Base-by-base conservation (phyloP, 176 grass and related monocot genomes). In the Tuctoria greenei region DNA sequence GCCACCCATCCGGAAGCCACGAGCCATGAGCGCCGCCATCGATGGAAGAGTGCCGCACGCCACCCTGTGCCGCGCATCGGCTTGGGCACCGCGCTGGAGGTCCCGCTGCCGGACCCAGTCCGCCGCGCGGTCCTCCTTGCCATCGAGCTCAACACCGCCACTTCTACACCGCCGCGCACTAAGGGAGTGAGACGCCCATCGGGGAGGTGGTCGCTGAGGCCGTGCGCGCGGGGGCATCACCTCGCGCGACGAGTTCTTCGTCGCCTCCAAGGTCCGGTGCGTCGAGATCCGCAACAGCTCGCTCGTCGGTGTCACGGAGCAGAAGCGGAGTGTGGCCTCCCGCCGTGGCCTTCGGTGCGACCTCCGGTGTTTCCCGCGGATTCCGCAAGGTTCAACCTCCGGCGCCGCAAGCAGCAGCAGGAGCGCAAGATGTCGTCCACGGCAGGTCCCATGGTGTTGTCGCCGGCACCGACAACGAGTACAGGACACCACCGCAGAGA, bases 221-320 rank as follows among this genome's bases (percentile, higher is more conserved):
- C 57, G 72, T 93, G 13, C 83, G 77, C 9, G 24, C 68, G 4
- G 90, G 87, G 15, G 14, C 42, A 17, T 93, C 84, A 63, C 46
- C 43, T 84, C 84, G 56, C 77, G 87, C 11, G 84, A 40, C 23
- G 90, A 89, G 7, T 68, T 89, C 77, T 93, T 89, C 84, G 12
- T 93, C 90, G 84, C 90, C n/a, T 87, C 90, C 87, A 89, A 93
- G 90, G 69, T 93, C 26, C 89, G 90, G 84, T 85, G 77, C 50
- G 83, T 68, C 73, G 87, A 89, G 68, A n/a, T n/a, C n/a, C n/a
- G n/a, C n/a, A n/a, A n/a, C n/a, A n/a, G n/a, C n/a, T n/a, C n/a
- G n/a, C n/a, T n/a, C n/a, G n/a, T n/a, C n/a, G n/a, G n/a, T n/a
- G n/a, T n/a, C n/a, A n/a, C n/a, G n/a, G n/a, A n/a, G n/a, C n/a